Percentiles rank a stretch among this genome's conserved stretches.
These are phyloP conservation scores for Sphagnum tenellum DNA, from an alignment of 225 moss, liverwort and hornwort genomes.

Conservation along the genomic window DNA sequence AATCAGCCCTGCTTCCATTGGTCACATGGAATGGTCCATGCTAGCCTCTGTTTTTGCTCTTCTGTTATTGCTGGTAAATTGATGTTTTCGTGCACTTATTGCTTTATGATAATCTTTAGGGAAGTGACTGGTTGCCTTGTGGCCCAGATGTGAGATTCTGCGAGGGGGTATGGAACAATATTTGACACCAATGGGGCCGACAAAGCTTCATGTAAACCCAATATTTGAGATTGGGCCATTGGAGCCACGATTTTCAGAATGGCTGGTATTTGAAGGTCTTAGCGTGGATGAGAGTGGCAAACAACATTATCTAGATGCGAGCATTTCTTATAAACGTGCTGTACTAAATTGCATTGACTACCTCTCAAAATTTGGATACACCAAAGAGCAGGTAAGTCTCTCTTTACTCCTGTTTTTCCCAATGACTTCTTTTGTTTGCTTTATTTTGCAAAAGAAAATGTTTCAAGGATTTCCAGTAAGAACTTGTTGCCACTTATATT, in stretches of 20 bases:
- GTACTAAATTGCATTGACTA: constrained; percentile 78
- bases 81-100: too few species aligned
- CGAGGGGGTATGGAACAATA: constrained; percentile 81
- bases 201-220: constrained; percentile 80
- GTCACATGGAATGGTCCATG: too few species aligned
- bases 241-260: constrained; percentile 82
- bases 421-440: too few species aligned
- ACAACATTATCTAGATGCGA: constrained; percentile 83
- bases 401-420: neutral
- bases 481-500: too few species aligned
- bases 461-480: too few species aligned
- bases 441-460: too few species aligned
- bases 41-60: too few species aligned
- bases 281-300: constrained; percentile 78
- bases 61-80: too few species aligned
- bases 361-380: constrained; percentile 85
- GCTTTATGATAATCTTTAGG: too few species aligned
- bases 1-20: too few species aligned
- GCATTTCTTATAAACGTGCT: constrained; percentile 72
- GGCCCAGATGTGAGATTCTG: constrained; percentile 57
- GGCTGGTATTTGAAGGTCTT: constrained; percentile 79
- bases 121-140: too few species aligned
- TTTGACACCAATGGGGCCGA: constrained; percentile 89
- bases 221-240: constrained; percentile 83
- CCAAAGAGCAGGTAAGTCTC: constrained; percentile 57